A percentile compares a stretch with the other conserved stretches of the same genome.
Conservation (phyloP, 2,329 filamentous ascomycete genomes). For the Colletotrichum sp. region DNA sequence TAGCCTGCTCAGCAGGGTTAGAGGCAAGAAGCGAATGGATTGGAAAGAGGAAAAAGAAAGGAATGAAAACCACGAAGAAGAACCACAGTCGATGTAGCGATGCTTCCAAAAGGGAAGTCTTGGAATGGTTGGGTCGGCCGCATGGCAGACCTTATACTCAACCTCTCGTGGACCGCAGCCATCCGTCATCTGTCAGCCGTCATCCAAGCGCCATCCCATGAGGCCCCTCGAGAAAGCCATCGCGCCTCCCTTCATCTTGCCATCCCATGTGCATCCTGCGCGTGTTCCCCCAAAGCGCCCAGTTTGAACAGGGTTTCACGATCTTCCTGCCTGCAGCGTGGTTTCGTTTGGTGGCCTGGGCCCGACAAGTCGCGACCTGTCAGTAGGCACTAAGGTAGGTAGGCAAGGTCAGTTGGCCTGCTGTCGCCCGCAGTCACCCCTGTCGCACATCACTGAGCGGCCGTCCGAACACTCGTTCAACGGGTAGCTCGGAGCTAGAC, state of each 20-base stretch:
- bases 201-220: slow-evolving; percentile 14
- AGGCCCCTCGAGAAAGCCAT: not conserved
- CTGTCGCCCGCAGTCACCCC: not conserved
- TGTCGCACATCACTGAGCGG: slow-evolving; percentile 1
- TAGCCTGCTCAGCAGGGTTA: slow-evolving; percentile 35
- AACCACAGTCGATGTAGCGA: slow-evolving; percentile 1
- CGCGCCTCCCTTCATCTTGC: not conserved
- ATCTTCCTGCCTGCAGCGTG: slow-evolving; percentile 5
- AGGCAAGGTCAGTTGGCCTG: not conserved
- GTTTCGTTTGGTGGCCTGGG: not conserved
- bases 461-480: slow-evolving; percentile 12
- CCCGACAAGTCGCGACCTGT: not conserved
- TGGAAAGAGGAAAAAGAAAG: slow-evolving; percentile 8
- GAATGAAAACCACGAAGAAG: slow-evolving; percentile 28
- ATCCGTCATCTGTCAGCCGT: not conserved
- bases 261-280: not conserved
- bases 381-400: not conserved
- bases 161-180: not conserved
- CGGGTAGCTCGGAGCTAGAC: not conserved
- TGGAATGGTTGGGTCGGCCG: not conserved
- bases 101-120: not conserved
- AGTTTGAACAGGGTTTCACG: slow-evolving; percentile 20
- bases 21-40: slow-evolving; percentile 14
- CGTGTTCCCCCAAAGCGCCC: not conserved
- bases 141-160: slow-evolving; percentile 12